Evolutionary conservation across 495 filamentous ascomycete species (phyloP), one percentile per base, ranked within the genome.

Genomic region (Podospora bellae-mahoneyi): DNA sequence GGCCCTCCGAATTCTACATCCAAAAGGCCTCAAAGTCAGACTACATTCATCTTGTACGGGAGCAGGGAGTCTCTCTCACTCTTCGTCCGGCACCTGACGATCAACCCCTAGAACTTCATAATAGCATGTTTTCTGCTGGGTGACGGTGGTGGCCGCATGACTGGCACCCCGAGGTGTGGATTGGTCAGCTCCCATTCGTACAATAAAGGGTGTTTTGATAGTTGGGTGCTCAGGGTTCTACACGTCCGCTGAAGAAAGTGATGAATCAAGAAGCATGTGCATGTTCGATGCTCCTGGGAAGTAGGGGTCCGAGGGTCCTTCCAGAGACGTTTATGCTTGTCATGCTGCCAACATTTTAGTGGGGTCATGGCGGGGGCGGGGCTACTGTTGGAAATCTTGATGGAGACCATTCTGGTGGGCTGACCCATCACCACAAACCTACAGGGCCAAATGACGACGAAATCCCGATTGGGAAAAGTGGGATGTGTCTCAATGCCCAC

Each of bases 61-160:
- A 13, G 9, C 39, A 10, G 16, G 5, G 59, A 34, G 48, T 32
- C 7, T 32, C 26, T 64, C 90, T 79, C 79, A 96, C 92, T 97
- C 94, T 27, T 97, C 92, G 23, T 92, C 90, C 2, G 88, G 85
- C 44, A 92, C 92, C 70, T 85, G 81, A 59, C 86, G 84, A 65
- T 90, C 84, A 3, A 98, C 78, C 0, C 84, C 89, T 5, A 99
- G 85, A 27, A 98, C 81, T 73, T 97, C 91, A 78, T 99, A 99
- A 78, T 97, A 98, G 74, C 93, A 94, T 56, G 85, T 89, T 79
- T 92, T 97, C 44, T 70, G 73, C 30, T 70, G 69, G 4, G 72
- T 62, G 0, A 61, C 55, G 5, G 66, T 58, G 9, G 62, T 28
- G 56, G 65, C 66, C 30, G 67, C 69, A 26, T 19, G 71, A 65